Conservation (phyloP, 495 filamentous ascomycete genomes). For the Opeltia flavorubescens region DNA sequence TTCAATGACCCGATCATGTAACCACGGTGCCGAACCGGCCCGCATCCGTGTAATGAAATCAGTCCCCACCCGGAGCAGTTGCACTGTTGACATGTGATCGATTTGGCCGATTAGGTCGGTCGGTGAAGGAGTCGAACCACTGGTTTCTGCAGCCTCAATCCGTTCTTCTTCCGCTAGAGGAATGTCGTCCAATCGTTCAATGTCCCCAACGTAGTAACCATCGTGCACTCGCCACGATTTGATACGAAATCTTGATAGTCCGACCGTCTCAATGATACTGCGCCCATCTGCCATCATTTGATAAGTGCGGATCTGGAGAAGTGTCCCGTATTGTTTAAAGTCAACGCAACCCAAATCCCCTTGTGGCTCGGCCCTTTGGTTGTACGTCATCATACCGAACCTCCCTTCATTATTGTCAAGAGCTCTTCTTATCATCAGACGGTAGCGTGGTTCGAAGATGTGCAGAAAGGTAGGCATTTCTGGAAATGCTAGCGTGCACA, state of each 20-base stretch:
- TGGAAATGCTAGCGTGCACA: conserved; percentile 70
- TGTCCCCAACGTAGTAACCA: conserved; percentile 61
- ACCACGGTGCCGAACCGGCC: conserved; percentile 52
- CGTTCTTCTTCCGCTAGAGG: conserved; percentile 68
- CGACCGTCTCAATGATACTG: conserved; percentile 63
- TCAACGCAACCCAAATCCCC: conserved; percentile 39
- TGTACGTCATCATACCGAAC: conserved; percentile 77
- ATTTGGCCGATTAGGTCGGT: conserved; percentile 26
- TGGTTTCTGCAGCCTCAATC: conserved; percentile 45
- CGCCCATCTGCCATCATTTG: conserved; percentile 66
- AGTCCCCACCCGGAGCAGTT: conserved; percentile 47
- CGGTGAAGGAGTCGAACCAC: conserved; percentile 13
- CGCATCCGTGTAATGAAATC: conserved; percentile 56
- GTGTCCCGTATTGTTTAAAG: conserved; percentile 65
- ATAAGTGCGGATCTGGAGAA: conserved; percentile 57
- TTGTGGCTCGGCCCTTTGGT: conserved; percentile 38
- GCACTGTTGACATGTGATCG: conserved; percentile 51
- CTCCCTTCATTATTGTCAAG: conserved; percentile 51
- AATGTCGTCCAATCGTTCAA: conserved; percentile 66
- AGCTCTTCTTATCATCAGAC: conserved; percentile 72
- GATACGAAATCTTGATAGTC: conserved; percentile 62
- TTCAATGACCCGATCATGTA: conserved; percentile 49
- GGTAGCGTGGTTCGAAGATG: conserved; percentile 84
- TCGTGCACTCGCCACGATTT: conserved; percentile 47
- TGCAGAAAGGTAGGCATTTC: conserved; percentile 73